These are phyloP conservation scores for Petunia secreta DNA, from an alignment of 257 asterid genomes.

Conservation along the genomic window DNA sequence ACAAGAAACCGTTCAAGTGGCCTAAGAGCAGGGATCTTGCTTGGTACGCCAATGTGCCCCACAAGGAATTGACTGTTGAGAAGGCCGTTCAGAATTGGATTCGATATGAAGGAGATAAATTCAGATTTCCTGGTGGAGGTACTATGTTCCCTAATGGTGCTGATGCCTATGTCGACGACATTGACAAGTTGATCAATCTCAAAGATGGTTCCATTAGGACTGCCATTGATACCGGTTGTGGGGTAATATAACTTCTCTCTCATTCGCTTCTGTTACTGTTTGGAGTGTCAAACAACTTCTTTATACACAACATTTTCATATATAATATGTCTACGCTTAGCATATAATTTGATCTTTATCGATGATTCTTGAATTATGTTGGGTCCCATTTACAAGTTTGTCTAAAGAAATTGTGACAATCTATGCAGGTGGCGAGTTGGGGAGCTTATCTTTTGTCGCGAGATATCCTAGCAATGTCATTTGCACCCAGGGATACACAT, in stretches of 20 bases:
- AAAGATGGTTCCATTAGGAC: constrained; percentile 80
- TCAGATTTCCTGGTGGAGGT: constrained; percentile 92
- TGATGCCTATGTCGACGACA: constrained; percentile 66
- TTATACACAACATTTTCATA: no score
- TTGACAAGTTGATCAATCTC: constrained; percentile 68
- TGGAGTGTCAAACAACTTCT: no score
- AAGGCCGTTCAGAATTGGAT: constrained; percentile 93
- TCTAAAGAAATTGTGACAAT: neutral
- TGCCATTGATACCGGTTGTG: constrained; percentile 94
- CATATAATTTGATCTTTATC: no score
- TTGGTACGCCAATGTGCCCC: constrained; percentile 88
- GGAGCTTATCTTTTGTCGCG: constrained; percentile 86
- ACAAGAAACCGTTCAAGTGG: constrained; percentile 75
- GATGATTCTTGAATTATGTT: neutral
- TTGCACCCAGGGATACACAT: constrained; percentile 92
- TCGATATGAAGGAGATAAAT: constrained; percentile 71
- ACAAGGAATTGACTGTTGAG: constrained; percentile 77
- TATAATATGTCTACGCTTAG: no score
- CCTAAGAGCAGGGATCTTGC: constrained; percentile 73
- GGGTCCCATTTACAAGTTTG: neutral
- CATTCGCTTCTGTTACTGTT: neutral
- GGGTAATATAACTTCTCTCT: constrained; percentile 46
- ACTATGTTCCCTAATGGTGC: constrained; percentile 92
- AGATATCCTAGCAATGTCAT: constrained; percentile 71
- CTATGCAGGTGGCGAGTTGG: constrained; percentile 83